Base-by-base conservation (phyloP, 2,329 filamentous ascomycete genomes). In the Emericellopsis cladophorae region DNA sequence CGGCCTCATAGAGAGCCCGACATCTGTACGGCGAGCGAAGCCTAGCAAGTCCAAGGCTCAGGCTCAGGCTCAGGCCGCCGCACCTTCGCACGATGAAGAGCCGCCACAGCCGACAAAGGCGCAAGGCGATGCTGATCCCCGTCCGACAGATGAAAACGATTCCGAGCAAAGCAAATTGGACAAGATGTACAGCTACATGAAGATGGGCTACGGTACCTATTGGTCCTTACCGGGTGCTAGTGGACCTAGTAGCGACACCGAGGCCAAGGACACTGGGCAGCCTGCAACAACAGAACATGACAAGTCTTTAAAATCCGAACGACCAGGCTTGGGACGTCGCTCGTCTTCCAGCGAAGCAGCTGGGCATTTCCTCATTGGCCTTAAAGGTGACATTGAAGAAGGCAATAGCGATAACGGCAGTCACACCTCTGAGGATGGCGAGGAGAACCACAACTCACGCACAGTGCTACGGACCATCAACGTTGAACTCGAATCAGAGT, bases 1-100 rank as follows among this genome's bases (percentile, higher is more conserved):
- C 55, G 90, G 89, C 4, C 75, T 95, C 7, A 74, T 76, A 40
- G 83, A 93, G 31, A 88, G 86, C 48, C 84, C 87, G 12, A 75
- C 73, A 2, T 81, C 84, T 2, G 70, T 72, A 44, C 33, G 82
- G 26, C 68, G 70, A 37, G 59, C 63, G 47, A 72, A 57, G 52
- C 56, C 48, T 21, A 59, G 52, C 41, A 60, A 62, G 54, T 42
- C 44, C 2, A 40, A 42, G 37, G 16, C 8, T 11, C 18, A 26
- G 22, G 24, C 15, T 24, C 9, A 10, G 10, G 18, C 18, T 8
- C 36, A 38, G 8, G 36, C 18, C n/a, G 34, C 15, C 8, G n/a
- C 24, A 29, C 37, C n/a, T 31, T 14, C 16, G 23, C 39, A 34
- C 22, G 31, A 33, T 18, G 16, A 24, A 14, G 24, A 31, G 21